Percentiles rank a stretch among this genome's conserved stretches.
These are phyloP conservation scores for Hygrophorus pudorinus DNA, from an alignment of 768 basidiomycete genomes.

Conservation along the genomic window DNA sequence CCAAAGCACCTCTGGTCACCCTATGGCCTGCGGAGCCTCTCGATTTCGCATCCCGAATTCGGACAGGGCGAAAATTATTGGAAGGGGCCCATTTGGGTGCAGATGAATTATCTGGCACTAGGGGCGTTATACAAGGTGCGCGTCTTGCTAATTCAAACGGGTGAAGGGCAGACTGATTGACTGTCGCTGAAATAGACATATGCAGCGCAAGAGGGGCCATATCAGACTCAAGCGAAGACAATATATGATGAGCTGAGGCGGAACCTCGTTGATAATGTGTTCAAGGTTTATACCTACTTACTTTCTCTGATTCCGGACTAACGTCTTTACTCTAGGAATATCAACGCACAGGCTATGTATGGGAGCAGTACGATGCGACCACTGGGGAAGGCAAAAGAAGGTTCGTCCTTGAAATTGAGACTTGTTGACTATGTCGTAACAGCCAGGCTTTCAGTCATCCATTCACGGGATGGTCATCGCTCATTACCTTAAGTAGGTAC, in stretches of 20 bases:
- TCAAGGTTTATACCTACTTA: conserved; percentile 26
- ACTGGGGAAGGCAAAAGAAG: conserved; percentile 82
- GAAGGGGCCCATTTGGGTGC: conserved; percentile 95
- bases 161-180: neutral
- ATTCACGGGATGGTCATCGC: conserved; percentile 95
- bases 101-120: conserved; percentile 92
- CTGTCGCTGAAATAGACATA: conserved; percentile 47
- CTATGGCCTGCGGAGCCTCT: conserved; percentile 83
- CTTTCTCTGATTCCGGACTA: neutral
- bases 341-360: conserved; percentile 86
- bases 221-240: conserved; percentile 59
- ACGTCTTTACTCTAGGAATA: conserved; percentile 53
- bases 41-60: conserved; percentile 81
- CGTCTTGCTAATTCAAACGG: neutral
- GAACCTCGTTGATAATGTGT: conserved; percentile 82
- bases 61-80: conserved; percentile 95
- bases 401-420: conserved; percentile 28
- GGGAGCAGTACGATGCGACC: conserved; percentile 90
- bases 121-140: conserved; percentile 67
- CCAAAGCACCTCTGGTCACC: conserved; percentile 87
- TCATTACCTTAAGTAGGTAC: conserved; percentile 76
- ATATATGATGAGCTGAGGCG: conserved; percentile 75
- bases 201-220: conserved; percentile 67
- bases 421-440: conserved; percentile 4
- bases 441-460: conserved; percentile 54